Evolutionary conservation across 768 basidiomycete species (phyloP).

Genomic region (Pleurotus sapidus): DNA sequence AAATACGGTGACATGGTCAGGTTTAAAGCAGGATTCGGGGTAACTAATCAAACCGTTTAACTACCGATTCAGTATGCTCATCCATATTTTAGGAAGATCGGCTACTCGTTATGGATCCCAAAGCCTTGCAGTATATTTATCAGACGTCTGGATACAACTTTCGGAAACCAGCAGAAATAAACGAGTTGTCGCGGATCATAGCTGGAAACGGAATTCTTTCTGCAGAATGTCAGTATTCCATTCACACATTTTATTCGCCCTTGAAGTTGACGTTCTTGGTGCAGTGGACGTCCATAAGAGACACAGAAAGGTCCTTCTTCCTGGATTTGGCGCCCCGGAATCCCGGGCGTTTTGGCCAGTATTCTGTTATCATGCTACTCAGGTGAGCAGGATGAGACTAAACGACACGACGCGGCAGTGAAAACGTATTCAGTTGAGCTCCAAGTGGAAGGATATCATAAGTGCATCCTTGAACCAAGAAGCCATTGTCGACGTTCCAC

Average conservation of each 20-base stretch:
- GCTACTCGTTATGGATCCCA: neutral
- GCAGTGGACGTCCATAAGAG: constrained; percentile 40
- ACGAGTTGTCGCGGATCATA: neutral
- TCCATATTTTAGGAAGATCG: neutral
- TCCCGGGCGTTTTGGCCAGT: constrained; percentile 35
- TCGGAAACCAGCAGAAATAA: neutral
- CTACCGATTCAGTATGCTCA: too few relatives aligned
- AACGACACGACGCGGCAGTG: neutral
- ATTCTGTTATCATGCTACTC: constrained; percentile 34
- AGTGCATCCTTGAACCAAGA: constrained; percentile 33
- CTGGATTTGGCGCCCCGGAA: constrained; percentile 42
- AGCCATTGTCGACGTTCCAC: constrained; percentile 42
- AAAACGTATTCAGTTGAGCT: constrained; percentile 34
- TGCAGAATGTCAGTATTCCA: constrained; percentile 31
- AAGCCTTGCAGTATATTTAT: neutral
- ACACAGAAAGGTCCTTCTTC: constrained; percentile 42
- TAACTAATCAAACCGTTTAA: too few relatives aligned
- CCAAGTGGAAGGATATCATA: constrained; percentile 50
- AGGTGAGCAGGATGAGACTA: constrained; percentile 13
- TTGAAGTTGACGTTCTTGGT: too few relatives aligned
- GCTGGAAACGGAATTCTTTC: neutral
- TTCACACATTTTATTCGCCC: constrained; percentile 6
- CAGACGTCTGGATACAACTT: neutral
- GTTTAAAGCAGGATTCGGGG: too few relatives aligned
- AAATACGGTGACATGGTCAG: too few relatives aligned